Conservation (phyloP, 2,329 filamentous ascomycete species). For the Aspergillus quadricinctus region DNA sequence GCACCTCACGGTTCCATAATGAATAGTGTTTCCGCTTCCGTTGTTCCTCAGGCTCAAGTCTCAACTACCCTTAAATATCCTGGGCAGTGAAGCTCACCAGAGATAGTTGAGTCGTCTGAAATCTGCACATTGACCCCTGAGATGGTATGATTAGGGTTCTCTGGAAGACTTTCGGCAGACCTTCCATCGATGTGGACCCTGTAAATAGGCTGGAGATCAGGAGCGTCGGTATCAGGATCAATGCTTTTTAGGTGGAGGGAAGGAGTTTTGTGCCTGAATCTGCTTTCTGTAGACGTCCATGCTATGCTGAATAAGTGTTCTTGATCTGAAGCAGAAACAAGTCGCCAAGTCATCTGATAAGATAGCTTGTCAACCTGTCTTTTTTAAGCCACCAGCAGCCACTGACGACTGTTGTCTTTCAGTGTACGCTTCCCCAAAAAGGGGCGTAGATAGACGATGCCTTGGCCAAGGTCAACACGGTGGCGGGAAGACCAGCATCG, state of each 20-base stretch:
- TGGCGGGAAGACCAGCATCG: neutral
- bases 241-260: neutral
- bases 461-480: neutral
- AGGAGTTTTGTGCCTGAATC: neutral
- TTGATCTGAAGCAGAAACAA: neutral
- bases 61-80: neutral
- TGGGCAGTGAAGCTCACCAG: neutral
- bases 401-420: neutral
- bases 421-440: neutral
- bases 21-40: neutral
- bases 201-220: neutral
- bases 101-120: neutral
- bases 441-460: neutral
- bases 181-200: neutral
- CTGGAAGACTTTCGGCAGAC: neutral
- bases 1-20: neutral
- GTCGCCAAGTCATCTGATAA: slow-evolving; percentile 12
- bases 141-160: no score
- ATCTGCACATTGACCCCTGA: neutral
- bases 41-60: neutral
- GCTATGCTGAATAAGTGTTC: neutral
- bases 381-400: neutral
- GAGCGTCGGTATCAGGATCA: neutral
- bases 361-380: neutral
- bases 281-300: neutral